These are phyloP conservation scores for Athelia psychrophila DNA, from an alignment of 1,284 basidiomycete species.

Conservation along the genomic window DNA sequence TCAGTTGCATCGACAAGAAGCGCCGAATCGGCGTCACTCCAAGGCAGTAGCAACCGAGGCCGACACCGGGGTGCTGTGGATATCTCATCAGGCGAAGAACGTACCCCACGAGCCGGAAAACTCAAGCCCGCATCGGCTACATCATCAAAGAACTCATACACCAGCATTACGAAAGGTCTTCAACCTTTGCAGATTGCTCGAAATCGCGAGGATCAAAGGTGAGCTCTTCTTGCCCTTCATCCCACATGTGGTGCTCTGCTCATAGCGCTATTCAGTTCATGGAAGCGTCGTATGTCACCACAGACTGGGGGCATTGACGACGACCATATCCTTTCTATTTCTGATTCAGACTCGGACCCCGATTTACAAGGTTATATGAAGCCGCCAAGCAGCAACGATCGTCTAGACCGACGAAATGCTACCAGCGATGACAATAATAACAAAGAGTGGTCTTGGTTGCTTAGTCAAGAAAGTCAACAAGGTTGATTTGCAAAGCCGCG, in stretches of 20 bases:
- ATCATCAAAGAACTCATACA: not conserved
- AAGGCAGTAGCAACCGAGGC: not conserved
- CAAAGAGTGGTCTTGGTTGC: too few species aligned
- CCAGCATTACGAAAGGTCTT: not conserved
- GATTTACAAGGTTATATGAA: too few species aligned
- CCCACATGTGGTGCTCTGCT: not conserved
- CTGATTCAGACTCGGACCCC: too few species aligned
- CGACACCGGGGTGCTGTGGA: not conserved
- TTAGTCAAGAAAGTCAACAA: too few species aligned
- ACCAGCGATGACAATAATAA: too few species aligned
- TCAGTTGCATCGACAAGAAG: constrained; percentile 14
- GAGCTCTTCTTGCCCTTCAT: not conserved
- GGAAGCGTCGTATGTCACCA: not conserved
- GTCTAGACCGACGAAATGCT: too few species aligned
- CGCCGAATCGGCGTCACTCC: not conserved
- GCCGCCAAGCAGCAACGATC: too few species aligned
- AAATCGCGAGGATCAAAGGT: not conserved
- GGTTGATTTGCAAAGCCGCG: too few species aligned
- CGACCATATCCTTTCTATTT: not conserved
- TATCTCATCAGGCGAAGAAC: not conserved
- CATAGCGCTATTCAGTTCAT: not conserved
- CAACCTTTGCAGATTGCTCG: constrained; percentile 17
- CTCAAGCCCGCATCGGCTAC: not conserved
- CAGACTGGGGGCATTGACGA: not conserved
- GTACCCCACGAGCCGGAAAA: not conserved